A percentile compares a stretch with the other conserved stretches of the same genome.
Evolutionary conservation across 495 filamentous ascomycete genomes (phyloP).

Genomic region (Penicillium soppii): DNA sequence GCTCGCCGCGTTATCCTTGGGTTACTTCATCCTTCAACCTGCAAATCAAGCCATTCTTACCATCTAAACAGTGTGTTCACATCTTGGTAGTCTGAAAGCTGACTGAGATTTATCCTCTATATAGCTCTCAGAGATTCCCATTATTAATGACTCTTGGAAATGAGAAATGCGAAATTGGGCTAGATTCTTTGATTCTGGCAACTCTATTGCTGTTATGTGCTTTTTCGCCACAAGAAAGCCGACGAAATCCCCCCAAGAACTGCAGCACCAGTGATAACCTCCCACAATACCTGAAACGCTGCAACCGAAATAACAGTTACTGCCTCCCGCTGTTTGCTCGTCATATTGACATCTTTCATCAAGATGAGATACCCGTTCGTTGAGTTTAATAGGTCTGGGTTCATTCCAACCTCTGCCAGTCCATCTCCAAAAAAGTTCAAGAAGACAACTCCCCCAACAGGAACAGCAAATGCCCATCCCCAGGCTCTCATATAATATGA

Average conservation of each 20-base stretch:
- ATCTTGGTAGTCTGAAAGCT: too few species aligned
- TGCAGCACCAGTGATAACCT: constrained; percentile 21
- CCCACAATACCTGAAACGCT: constrained; percentile 25
- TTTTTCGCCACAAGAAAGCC: constrained; percentile 20
- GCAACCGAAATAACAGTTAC: constrained; percentile 16
- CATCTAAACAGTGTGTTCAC: not conserved
- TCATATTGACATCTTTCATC: constrained; percentile 23
- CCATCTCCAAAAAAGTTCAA: constrained; percentile 43
- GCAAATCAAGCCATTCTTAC: not conserved
- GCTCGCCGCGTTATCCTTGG: not conserved
- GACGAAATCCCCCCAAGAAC: constrained; percentile 25
- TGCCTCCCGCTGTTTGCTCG: constrained; percentile 12
- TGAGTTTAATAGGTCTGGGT: constrained; percentile 14
- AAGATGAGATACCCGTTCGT: constrained; percentile 23
- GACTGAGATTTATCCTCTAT: too few species aligned
- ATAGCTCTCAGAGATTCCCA: too few species aligned
- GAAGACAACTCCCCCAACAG: constrained; percentile 58
- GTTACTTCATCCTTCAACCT: constrained; percentile 1
- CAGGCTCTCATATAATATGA: constrained; percentile 59
- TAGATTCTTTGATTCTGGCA: not conserved
- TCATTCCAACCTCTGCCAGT: constrained; percentile 12
- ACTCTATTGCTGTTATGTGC: not conserved
- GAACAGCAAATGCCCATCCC: constrained; percentile 64
- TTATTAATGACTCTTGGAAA: too few species aligned
- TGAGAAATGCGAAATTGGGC: not conserved